A percentile compares a stretch with the other conserved stretches of the same genome.
Conservation (phyloP, 2,329 filamentous ascomycete species). For the Neoscytalidium dimidiatum region DNA sequence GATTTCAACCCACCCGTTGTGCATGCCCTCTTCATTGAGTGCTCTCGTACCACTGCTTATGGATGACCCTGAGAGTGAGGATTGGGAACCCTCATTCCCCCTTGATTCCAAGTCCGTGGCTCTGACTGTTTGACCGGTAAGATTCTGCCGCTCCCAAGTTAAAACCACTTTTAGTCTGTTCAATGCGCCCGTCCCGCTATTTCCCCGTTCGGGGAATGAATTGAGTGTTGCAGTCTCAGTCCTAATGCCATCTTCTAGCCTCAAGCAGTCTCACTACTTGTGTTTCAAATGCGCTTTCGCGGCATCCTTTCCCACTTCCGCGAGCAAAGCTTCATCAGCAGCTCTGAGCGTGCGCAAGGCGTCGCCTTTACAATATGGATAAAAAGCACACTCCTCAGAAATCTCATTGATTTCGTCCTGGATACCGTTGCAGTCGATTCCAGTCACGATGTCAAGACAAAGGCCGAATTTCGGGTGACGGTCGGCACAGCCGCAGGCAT, state of each 20-base stretch:
- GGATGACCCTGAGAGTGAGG: background rate
- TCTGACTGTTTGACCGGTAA: too few relatives aligned
- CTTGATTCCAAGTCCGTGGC: too few relatives aligned
- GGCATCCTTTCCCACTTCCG: background rate
- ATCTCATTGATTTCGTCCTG: background rate
- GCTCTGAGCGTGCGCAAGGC: background rate
- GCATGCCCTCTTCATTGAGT: background rate
- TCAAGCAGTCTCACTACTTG: too few relatives aligned
- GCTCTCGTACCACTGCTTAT: too few relatives aligned
- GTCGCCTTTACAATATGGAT: background rate
- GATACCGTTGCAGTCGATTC: background rate
- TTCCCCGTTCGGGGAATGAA: too few relatives aligned
- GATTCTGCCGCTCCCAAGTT: too few relatives aligned
- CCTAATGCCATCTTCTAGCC: too few relatives aligned
- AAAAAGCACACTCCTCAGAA: background rate
- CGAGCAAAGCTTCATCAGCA: background rate
- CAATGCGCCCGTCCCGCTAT: too few relatives aligned
- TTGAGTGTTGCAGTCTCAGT: too few relatives aligned
- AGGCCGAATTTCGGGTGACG: background rate
- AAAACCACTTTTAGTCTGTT: too few relatives aligned
- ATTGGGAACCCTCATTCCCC: too few relatives aligned
- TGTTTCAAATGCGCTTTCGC: too few relatives aligned
- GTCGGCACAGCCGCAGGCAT: background rate
- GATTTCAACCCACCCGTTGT: background rate
- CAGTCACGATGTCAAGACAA: background rate